Evolutionary conservation across 345 rosid species (phyloP).

Genomic region (Garcia nutans): DNA sequence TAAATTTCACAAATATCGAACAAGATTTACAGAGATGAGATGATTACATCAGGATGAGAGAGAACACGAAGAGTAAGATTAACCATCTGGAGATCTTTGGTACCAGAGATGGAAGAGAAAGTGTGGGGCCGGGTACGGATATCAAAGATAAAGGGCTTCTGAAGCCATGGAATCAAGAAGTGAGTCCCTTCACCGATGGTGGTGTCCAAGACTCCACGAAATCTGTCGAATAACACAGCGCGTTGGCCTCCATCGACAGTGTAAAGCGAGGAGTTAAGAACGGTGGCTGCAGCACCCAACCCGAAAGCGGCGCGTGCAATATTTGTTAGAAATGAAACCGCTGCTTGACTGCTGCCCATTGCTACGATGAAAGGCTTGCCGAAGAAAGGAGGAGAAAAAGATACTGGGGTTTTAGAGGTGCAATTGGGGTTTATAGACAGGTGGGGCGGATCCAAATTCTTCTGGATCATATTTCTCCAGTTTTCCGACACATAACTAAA

Average conservation of each 20-base stretch:
- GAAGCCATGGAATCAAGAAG: conserved; percentile 85
- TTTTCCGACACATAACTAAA: neutral
- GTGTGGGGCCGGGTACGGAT: conserved; percentile 91
- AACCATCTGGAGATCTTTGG: conserved; percentile 99
- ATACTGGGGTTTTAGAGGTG: neutral
- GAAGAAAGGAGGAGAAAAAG: neutral
- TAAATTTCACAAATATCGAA: neutral
- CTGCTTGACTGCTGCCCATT: conserved; percentile 84
- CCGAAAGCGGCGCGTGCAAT: conserved; percentile 78
- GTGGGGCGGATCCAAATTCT: neutral
- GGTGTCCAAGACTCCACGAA: conserved; percentile 80
- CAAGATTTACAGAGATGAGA: neutral
- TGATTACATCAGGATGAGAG: conserved; percentile 76
- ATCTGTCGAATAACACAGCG: conserved; percentile 90
- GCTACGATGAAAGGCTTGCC: neutral
- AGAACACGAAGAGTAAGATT: conserved; percentile 97
- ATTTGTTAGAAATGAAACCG: conserved; percentile 67
- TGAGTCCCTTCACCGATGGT: conserved; percentile 93
- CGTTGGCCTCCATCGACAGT: conserved; percentile 97
- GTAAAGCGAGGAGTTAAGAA: conserved; percentile 69
- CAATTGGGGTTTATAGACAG: conserved; percentile 8
- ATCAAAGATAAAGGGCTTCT: conserved; percentile 79
- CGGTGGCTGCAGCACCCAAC: conserved; percentile 67
- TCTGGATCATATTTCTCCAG: neutral
- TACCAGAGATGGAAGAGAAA: conserved; percentile 91